Conservation (phyloP, 768 basidiomycete genomes). For the Hemileccinum rubropunctum region DNA sequence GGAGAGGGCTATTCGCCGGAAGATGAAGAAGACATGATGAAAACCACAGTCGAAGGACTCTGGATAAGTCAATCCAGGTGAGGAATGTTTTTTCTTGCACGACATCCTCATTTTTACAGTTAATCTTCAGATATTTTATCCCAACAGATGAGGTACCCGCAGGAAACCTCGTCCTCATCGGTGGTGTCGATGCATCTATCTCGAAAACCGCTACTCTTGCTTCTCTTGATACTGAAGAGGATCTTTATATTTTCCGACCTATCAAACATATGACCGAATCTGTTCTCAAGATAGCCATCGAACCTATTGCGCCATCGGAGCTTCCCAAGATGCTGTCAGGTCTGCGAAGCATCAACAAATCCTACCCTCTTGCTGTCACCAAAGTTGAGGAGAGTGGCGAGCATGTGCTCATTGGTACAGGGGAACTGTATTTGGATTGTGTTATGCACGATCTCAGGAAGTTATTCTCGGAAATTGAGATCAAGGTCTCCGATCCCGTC, state of each 20-base stretch:
- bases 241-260: constrained; percentile 92
- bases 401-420: constrained; percentile 95
- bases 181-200: constrained; percentile 92
- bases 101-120: neutral
- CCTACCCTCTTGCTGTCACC: constrained; percentile 89
- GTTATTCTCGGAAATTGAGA: constrained; percentile 96
- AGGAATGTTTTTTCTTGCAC: constrained; percentile 13
- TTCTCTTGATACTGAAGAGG: constrained; percentile 69
- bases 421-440: constrained; percentile 94
- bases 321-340: constrained; percentile 99
- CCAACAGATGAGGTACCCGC: constrained; percentile 86
- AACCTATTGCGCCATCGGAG: constrained; percentile 96
- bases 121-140: constrained; percentile 71
- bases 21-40: constrained; percentile 98
- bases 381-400: constrained; percentile 99
- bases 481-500: constrained; percentile 99
- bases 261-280: constrained; percentile 97
- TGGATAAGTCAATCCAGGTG: constrained; percentile 92
- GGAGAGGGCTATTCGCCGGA: constrained; percentile 99
- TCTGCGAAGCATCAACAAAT: constrained; percentile 94
- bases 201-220: constrained; percentile 92
- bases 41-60: constrained; percentile 76
- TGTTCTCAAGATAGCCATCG: constrained; percentile 96
- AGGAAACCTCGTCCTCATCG: constrained; percentile 90
- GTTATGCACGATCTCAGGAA: constrained; percentile 93